phyloP scores from a whole-genome alignment of 345 rosid genomes.

The Eucalyptus globulus region DNA sequence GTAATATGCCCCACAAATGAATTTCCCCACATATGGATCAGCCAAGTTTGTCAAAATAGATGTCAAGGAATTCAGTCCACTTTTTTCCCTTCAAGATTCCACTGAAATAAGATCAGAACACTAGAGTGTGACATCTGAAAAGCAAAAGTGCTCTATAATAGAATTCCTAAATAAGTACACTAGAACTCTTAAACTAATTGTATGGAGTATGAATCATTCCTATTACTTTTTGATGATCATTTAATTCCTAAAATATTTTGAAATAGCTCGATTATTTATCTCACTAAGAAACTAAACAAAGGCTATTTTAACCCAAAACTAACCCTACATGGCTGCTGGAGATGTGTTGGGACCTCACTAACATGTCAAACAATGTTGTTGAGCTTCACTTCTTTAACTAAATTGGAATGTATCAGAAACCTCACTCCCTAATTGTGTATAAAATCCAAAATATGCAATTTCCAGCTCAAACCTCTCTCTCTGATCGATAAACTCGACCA shows the following conservation, averaged over 20 bases:
- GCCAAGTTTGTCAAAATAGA: background rate
- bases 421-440: background rate
- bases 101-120: background rate
- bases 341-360: background rate
- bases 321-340: background rate
- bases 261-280: background rate
- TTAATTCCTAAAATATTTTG: background rate
- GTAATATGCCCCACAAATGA: background rate
- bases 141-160: background rate
- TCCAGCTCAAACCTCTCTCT: background rate
- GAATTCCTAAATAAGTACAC: background rate
- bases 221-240: background rate
- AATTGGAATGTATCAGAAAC: background rate
- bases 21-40: background rate
- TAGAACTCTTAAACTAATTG: no score
- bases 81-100: background rate
- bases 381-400: background rate
- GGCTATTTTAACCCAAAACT: background rate
- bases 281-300: background rate
- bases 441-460: background rate
- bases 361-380: background rate
- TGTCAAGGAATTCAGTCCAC: background rate
- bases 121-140: background rate
- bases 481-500: background rate
- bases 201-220: no score